phyloP scores from a whole-genome alignment of 2,329 filamentous ascomycete species.

The Hypocreales sp. region DNA sequence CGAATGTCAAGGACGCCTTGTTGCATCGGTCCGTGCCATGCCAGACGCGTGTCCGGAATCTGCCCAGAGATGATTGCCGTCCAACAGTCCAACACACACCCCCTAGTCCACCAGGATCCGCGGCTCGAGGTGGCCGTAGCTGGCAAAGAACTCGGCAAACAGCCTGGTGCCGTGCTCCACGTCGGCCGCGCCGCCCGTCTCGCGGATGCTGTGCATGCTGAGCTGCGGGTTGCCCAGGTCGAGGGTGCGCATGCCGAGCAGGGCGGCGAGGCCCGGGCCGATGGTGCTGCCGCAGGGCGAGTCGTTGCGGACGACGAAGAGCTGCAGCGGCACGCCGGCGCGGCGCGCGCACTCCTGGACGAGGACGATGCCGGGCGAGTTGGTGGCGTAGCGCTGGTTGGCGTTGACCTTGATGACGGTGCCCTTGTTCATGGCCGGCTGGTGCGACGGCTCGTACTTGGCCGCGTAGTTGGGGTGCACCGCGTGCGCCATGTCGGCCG shows the following conservation, averaged over 20 bases:
- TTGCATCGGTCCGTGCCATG: too few species aligned
- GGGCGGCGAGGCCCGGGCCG: conserved; percentile 86
- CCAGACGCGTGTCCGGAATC: too few species aligned
- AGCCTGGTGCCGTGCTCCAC: conserved; percentile 73
- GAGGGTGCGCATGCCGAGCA: conserved; percentile 72
- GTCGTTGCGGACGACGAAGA: conserved; percentile 95
- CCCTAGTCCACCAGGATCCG: conserved; percentile 68
- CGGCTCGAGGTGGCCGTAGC: conserved; percentile 68
- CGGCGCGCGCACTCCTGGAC: conserved; percentile 71
- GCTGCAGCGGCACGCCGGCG: conserved; percentile 70
- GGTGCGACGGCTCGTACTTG: conserved; percentile 85
- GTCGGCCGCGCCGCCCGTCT: conserved; percentile 79
- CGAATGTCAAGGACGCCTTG: too few species aligned
- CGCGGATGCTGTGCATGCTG: conserved; percentile 93
- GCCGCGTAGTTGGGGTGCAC: conserved; percentile 87
- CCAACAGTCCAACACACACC: too few species aligned
- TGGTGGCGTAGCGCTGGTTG: conserved; percentile 92
- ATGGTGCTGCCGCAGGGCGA: conserved; percentile 92
- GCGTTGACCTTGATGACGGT: conserved; percentile 97
- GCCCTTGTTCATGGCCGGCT: conserved; percentile 90
- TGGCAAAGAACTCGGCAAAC: conserved; percentile 75
- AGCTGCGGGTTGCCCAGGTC: conserved; percentile 90
- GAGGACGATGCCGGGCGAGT: conserved; percentile 86
- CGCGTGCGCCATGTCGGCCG: conserved; percentile 94
- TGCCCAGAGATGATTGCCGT: too few species aligned